Evolutionary conservation across 495 filamentous ascomycete genomes (phyloP).

Genomic region (Penicillium canariense): DNA sequence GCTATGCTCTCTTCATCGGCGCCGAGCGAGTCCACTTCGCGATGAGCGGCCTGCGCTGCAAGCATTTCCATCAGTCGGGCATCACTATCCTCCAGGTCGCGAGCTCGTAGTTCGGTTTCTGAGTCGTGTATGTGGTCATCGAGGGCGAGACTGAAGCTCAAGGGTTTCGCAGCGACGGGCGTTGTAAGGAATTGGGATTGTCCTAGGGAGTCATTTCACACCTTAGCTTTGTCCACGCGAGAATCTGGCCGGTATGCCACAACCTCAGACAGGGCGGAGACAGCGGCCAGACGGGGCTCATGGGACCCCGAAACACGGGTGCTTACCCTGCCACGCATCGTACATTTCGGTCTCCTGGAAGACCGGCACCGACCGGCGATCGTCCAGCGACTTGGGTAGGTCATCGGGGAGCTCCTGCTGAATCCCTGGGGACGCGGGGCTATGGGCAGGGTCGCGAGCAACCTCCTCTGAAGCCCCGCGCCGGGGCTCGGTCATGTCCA

Average conservation of each 20-base stretch:
- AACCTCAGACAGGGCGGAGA: neutral
- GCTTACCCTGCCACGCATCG: conserved; percentile 95
- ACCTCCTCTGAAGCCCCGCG: conserved; percentile 38
- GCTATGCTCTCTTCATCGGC: conserved; percentile 80
- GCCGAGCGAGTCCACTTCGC: conserved; percentile 63
- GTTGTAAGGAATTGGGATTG: conserved; percentile 91
- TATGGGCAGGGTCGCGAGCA: conserved; percentile 24
- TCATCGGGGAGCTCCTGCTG: conserved; percentile 69
- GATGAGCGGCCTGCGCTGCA: conserved; percentile 83
- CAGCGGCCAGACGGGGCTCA: neutral
- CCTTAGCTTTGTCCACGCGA: neutral
- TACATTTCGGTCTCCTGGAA: conserved; percentile 89
- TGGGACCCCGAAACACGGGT: neutral
- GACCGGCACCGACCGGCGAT: conserved; percentile 65
- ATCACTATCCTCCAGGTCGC: conserved; percentile 72
- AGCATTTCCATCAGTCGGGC: conserved; percentile 92
- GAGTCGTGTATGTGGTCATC: conserved; percentile 60
- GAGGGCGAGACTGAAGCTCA: conserved; percentile 80
- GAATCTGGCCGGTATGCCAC: conserved; percentile 3
- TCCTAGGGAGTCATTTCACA: conserved; percentile 48
- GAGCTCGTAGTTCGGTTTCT: conserved; percentile 39
- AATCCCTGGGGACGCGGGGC: conserved; percentile 22
- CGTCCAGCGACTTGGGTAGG: conserved; percentile 86
- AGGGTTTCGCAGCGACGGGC: conserved; percentile 76
- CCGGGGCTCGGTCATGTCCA: conserved; percentile 40